A percentile compares a stretch with the other conserved stretches of the same genome.
Conservation (phyloP, 2,329 filamentous ascomycete species). For the Colletotrichum filicis region DNA sequence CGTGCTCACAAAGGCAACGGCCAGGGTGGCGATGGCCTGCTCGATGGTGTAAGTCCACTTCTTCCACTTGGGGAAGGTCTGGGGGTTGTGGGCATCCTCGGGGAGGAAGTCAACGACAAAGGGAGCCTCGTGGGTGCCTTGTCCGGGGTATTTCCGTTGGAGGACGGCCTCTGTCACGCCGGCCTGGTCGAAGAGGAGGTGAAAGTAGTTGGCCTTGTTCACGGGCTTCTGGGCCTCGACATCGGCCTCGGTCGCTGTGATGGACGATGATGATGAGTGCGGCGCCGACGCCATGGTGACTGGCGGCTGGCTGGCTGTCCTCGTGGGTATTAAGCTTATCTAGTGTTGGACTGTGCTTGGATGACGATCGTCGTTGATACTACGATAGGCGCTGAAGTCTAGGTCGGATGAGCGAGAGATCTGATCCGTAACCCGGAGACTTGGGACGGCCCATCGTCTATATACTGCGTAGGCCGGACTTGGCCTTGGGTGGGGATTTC, state of each 20-base stretch:
- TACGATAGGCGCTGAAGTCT: not conserved
- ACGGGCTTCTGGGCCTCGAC: constrained; percentile 51
- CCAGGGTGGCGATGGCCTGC: constrained; percentile 71
- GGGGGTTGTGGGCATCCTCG: constrained; percentile 72
- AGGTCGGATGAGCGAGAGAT: constrained; percentile 21
- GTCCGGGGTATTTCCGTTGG: constrained; percentile 65
- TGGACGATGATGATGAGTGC: constrained; percentile 43
- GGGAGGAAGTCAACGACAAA: constrained; percentile 72
- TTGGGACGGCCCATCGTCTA: constrained; percentile 22
- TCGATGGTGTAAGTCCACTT: constrained; percentile 73
- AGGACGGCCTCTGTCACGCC: constrained; percentile 68
- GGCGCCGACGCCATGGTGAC: constrained; percentile 35
- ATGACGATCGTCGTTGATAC: not conserved
- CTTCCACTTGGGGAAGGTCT: constrained; percentile 61
- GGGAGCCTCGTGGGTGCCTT: constrained; percentile 71
- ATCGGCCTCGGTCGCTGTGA: constrained; percentile 50
- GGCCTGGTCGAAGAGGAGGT: constrained; percentile 66
- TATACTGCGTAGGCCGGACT: constrained; percentile 19
- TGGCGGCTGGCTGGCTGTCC: not conserved
- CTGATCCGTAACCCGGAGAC: constrained; percentile 3
- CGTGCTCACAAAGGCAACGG: constrained; percentile 72
- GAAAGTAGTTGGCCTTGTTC: constrained; percentile 56
- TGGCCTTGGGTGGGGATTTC: constrained; percentile 23
- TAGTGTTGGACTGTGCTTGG: constrained; percentile 6
- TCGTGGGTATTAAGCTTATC: constrained; percentile 3